phyloP scores from a whole-genome alignment of 2,329 filamentous ascomycete genomes.

The Aspergillus japonicus region DNA sequence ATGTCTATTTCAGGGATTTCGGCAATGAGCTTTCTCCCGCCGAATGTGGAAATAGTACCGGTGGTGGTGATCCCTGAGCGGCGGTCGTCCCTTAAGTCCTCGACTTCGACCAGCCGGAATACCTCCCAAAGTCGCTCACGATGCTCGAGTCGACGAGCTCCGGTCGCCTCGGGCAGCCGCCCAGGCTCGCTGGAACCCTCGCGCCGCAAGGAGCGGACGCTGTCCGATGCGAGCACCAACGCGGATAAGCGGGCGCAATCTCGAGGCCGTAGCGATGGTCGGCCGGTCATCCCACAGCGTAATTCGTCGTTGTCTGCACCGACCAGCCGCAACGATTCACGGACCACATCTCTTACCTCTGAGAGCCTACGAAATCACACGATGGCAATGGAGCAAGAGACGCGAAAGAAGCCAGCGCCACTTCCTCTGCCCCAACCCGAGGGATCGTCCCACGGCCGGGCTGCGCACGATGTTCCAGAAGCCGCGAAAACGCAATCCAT shows the following conservation, averaged over 20 bases:
- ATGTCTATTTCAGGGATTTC: constrained; percentile 37
- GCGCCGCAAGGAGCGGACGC: constrained; percentile 35
- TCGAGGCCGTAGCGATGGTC: constrained; percentile 28
- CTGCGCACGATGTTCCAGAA: constrained; percentile 21
- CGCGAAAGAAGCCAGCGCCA: constrained; percentile 20
- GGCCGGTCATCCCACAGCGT: constrained; percentile 40
- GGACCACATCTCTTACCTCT: constrained; percentile 46
- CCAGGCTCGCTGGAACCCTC: constrained; percentile 34
- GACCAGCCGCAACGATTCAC: constrained; percentile 46
- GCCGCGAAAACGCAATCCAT: constrained; percentile 38
- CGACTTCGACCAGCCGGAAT: constrained; percentile 36
- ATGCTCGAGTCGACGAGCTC: constrained; percentile 38
- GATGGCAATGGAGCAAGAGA: constrained; percentile 28
- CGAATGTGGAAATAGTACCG: constrained; percentile 43
- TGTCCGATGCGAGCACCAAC: constrained; percentile 41
- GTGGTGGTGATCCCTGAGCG: constrained; percentile 51
- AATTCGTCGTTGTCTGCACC: constrained; percentile 49
- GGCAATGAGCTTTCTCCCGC: constrained; percentile 29
- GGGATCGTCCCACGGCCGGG: constrained; percentile 20
- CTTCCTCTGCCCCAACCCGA: constrained; percentile 23
- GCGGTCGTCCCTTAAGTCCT: constrained; percentile 44
- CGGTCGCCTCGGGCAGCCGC: constrained; percentile 35
- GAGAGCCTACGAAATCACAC: constrained; percentile 40
- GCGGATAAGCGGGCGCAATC: constrained; percentile 26
- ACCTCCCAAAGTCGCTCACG: constrained; percentile 41